Evolutionary conservation across 2,329 filamentous ascomycete species (phyloP).

Genomic region (Metarhizium sp.): DNA sequence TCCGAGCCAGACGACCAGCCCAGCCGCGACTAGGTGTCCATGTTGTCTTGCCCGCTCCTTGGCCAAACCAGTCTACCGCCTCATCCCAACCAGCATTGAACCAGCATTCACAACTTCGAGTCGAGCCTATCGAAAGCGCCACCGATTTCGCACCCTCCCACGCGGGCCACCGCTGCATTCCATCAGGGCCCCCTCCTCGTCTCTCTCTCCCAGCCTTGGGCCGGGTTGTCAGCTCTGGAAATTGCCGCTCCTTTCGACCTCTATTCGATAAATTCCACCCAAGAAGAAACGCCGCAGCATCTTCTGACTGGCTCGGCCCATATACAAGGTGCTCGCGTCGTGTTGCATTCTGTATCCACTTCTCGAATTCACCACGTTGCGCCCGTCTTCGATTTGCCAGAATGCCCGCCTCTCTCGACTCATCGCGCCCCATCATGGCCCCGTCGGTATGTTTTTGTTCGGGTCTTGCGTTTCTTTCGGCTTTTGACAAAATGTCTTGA

Average conservation of each 20-base stretch:
- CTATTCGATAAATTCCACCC: background rate
- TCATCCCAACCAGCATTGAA: background rate
- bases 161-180: no score
- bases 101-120: background rate
- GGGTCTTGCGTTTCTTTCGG: conserved; percentile 4
- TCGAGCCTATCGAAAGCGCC: no score
- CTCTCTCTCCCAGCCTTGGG: background rate
- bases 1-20: background rate
- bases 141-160: no score
- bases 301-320: no score
- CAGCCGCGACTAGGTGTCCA: background rate
- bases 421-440: conserved; percentile 53
- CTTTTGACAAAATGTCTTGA: conserved; percentile 3
- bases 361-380: background rate
- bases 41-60: background rate
- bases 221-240: background rate
- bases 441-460: conserved; percentile 42
- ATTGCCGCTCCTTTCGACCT: background rate
- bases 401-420: conserved; percentile 52
- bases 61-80: no score
- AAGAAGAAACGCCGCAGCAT: no score
- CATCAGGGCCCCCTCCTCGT: no score
- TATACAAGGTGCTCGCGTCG: background rate
- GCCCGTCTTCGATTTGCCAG: background rate
- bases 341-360: background rate